Percentiles rank a stretch among this genome's conserved stretches.
These are phyloP conservation scores for Komagataella pseudopastoris DNA, from an alignment of 805 yeast genomes.

Conservation along the genomic window DNA sequence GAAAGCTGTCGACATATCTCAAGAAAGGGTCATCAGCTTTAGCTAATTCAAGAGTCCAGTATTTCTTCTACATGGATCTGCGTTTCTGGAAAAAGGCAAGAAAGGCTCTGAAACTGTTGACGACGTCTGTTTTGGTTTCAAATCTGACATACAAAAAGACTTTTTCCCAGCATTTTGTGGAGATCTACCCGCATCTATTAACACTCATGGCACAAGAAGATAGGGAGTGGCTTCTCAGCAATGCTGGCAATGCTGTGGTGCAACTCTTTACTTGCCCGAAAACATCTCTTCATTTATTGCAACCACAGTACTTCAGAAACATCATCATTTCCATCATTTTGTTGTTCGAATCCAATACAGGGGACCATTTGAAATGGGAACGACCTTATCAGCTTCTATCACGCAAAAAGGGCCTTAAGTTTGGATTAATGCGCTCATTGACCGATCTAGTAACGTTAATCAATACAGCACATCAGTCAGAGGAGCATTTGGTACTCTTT, in stretches of 20 bases:
- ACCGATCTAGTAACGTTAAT: background rate
- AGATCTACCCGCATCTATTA: conserved; percentile 37
- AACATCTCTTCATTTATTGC: conserved; percentile 25
- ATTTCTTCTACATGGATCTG: conserved; percentile 41
- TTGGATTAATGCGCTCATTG: background rate
- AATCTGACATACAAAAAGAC: conserved; percentile 30
- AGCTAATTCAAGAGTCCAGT: conserved; percentile 36
- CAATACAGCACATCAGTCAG: background rate
- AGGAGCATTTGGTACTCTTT: conserved; percentile 12
- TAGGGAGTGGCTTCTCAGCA: conserved; percentile 32
- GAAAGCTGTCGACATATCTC: conserved; percentile 5
- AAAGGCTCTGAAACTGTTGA: conserved; percentile 27
- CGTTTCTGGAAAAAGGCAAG: conserved; percentile 43
- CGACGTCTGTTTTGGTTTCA: conserved; percentile 44
- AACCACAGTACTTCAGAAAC: conserved; percentile 23
- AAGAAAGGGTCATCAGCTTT: background rate
- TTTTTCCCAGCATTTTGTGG: conserved; percentile 39
- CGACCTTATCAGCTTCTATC: conserved; percentile 1
- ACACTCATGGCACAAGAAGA: conserved; percentile 33
- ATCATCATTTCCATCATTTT: conserved; percentile 33
- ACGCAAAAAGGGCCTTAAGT: background rate
- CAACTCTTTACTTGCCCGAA: conserved; percentile 32
- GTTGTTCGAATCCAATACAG: conserved; percentile 22
- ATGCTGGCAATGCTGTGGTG: conserved; percentile 18
- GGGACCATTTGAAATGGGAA: conserved; percentile 9